Base-by-base conservation (phyloP, 192 early-diverging fungal genomes). In the Funneliformis mosseae region DNA sequence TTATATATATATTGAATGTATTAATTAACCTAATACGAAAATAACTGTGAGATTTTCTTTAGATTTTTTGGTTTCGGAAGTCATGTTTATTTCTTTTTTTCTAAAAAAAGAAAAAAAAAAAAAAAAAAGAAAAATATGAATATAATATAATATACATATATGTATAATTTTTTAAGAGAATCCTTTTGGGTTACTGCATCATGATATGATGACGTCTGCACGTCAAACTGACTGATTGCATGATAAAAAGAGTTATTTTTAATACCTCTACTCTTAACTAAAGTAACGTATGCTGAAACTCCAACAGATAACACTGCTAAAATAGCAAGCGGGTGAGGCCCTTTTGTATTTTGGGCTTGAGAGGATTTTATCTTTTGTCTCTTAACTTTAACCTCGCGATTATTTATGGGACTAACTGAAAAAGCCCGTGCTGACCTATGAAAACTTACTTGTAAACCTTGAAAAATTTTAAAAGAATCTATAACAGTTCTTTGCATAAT, bases 11-110 rank as follows among this genome's bases (percentile, higher is more conserved):
- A 38, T 16, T 48, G 18, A 23, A 55, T 25, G 21, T 48, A 23
- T 11, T n/a, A 63, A 64, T 14, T 77, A 45, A 77, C 80, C 80
- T 11, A 81, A 75, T 21, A 81, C 59, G 55, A 81, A 81, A 46
- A 75, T 33, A 27, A 81, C 73, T 4, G 80, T 81, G 3, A 68
- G 43, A 12, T 77, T 33, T 12, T 83, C 60, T 14, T 77, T 77
- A 4, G 55, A 38, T 64, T 25, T 4, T 25, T 77, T 77, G 38
- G 42, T 25, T 42, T n/a, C 28, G 3, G 50, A 75, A 59, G 50
- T 55, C 50, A 38, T 33, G 10, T 28, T 38, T 11, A 48, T 5
- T 59, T 14, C 9, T 59, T 18, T 59, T 38, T 59, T n/a, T 25
- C 50, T 75, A 42, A 43, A 28, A 71, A 14, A 50, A 16, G 16